Conservation (phyloP, 805 yeast species). For the Deakozyma indianensis region DNA sequence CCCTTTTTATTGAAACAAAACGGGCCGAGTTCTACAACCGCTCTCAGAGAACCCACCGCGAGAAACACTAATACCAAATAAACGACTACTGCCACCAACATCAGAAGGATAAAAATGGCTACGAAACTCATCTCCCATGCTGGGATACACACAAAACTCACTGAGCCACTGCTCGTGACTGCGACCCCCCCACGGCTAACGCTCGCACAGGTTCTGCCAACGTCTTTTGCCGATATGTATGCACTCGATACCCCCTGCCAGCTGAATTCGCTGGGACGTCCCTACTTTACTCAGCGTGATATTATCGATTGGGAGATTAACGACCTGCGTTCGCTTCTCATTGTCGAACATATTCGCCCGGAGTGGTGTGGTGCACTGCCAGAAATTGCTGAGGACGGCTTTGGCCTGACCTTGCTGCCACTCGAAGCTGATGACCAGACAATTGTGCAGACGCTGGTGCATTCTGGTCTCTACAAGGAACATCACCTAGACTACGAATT, state of each 20-base stretch:
- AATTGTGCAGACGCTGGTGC: slow-evolving; percentile 34
- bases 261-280: not conserved
- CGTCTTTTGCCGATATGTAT: slow-evolving; percentile 1
- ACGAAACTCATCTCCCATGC: no score
- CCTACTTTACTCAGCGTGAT: slow-evolving; percentile 25
- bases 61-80: no score
- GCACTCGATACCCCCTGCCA: not conserved
- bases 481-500: slow-evolving; percentile 41
- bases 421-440: slow-evolving; percentile 27
- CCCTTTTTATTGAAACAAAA: no score
- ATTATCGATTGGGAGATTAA: slow-evolving; percentile 59
- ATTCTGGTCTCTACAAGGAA: slow-evolving; percentile 53
- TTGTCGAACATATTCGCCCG: slow-evolving; percentile 33
- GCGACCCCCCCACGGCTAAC: no score
- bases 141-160: no score
- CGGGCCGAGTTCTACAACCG: no score
- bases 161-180: no score
- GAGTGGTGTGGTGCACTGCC: slow-evolving; percentile 47
- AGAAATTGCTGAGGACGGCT: slow-evolving; percentile 8
- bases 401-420: slow-evolving; percentile 26
- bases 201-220: slow-evolving; percentile 1
- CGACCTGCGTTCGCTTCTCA: slow-evolving; percentile 50
- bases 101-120: no score
- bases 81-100: no score
- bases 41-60: no score